phyloP scores from a whole-genome alignment of 768 basidiomycete genomes.

The Russula ochroleuca region DNA sequence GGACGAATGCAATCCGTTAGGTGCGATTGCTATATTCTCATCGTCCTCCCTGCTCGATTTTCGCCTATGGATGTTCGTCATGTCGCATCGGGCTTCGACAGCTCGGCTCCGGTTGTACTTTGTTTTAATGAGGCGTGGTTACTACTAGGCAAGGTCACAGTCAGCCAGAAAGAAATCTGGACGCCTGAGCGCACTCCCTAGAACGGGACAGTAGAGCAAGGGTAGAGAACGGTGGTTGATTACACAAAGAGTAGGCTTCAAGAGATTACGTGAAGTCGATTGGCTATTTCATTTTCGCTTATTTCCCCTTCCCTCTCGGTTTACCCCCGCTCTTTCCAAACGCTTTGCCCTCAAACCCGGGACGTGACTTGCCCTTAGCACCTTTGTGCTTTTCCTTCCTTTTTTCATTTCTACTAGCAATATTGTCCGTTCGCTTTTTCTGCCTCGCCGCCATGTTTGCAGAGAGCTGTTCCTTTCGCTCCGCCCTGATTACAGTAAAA shows the following conservation, averaged over 20 bases:
- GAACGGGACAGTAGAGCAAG: neutral
- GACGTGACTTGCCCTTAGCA: constrained; percentile 56
- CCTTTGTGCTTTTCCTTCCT: constrained; percentile 58
- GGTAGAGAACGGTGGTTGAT: neutral
- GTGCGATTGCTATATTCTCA: constrained; percentile 26
- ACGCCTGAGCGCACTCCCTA: neutral
- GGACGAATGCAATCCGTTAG: constrained; percentile 22
- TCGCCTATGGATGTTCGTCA: constrained; percentile 35
- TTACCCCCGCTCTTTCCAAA: constrained; percentile 52
- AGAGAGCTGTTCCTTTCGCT: constrained; percentile 74
- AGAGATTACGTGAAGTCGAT: constrained; percentile 9
- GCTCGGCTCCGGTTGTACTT: neutral
- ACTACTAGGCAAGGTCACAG: neutral
- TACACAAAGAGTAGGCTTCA: neutral
- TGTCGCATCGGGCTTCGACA: constrained; percentile 1
- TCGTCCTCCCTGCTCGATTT: constrained; percentile 40
- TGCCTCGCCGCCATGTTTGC: constrained; percentile 78
- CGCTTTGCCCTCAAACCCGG: constrained; percentile 84
- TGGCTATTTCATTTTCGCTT: neutral
- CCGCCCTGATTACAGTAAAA: constrained; percentile 53
- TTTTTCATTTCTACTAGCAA: constrained; percentile 79
- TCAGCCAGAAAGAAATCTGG: neutral
- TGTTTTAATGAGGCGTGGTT: neutral
- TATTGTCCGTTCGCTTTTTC: constrained; percentile 89
- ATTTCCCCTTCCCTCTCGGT: constrained; percentile 25